phyloP scores from a whole-genome alignment of 164 flowering plant genomes.

The Stephania cephalantha region DNA sequence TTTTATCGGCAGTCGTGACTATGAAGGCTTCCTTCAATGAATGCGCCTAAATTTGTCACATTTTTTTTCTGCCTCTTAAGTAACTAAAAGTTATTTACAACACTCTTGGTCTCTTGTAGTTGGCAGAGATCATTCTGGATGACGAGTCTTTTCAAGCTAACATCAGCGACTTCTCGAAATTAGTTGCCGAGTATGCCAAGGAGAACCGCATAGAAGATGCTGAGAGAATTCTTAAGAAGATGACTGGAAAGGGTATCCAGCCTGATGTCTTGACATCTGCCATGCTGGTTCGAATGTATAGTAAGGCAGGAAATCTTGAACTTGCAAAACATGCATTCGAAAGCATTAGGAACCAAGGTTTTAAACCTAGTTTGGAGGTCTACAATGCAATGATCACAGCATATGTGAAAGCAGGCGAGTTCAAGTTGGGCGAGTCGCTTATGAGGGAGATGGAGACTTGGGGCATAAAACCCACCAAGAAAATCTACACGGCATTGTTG shows the following conservation, averaged over 20 bases:
- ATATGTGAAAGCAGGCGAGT: conserved; percentile 57
- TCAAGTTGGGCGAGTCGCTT: conserved; percentile 46
- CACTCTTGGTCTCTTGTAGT: conserved; percentile 28
- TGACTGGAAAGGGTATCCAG: conserved; percentile 61
- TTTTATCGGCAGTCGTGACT: too few relatives aligned
- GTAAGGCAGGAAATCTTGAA: conserved; percentile 61
- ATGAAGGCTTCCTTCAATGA: too few relatives aligned
- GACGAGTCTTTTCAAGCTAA: conserved; percentile 65
- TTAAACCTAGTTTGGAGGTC: conserved; percentile 50
- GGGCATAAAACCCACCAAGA: conserved; percentile 50
- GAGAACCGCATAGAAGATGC: conserved; percentile 59
- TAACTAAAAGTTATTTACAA: not conserved
- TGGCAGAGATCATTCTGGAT: conserved; percentile 57
- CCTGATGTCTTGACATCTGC: conserved; percentile 53
- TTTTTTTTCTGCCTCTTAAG: not conserved
- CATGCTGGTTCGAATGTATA: conserved; percentile 63
- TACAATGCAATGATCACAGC: conserved; percentile 79
- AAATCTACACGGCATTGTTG: conserved; percentile 72
- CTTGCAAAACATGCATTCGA: conserved; percentile 67
- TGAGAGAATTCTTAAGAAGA: conserved; percentile 71
- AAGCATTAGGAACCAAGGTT: conserved; percentile 50
- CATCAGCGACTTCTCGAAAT: conserved; percentile 64
- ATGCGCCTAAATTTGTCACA: not conserved
- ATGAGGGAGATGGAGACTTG: conserved; percentile 72
- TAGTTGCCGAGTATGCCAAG: conserved; percentile 66